These are phyloP conservation scores for Piloderma croceum DNA, from an alignment of 768 basidiomycete genomes.

Conservation along the genomic window DNA sequence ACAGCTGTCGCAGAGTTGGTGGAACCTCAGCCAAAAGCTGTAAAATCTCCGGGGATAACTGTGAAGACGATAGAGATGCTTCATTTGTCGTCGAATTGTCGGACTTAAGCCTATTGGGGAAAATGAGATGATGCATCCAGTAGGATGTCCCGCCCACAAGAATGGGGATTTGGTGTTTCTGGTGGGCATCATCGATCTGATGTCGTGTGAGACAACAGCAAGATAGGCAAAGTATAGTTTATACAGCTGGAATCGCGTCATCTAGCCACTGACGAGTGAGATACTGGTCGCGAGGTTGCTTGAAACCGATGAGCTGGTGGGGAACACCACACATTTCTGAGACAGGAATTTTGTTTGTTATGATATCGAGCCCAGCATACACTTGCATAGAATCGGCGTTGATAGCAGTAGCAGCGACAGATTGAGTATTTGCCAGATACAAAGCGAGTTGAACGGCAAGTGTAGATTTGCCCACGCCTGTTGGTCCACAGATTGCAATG, in stretches of 20 bases:
- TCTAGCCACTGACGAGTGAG: conserved; percentile 82
- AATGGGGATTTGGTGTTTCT: conserved; percentile 65
- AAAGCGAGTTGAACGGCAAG: conserved; percentile 85
- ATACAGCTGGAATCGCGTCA: conserved; percentile 72
- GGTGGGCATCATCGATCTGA: conserved; percentile 74
- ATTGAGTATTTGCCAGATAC: conserved; percentile 35
- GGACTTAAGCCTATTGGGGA: conserved; percentile 66
- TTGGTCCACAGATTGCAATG: conserved; percentile 87
- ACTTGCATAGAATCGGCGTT: conserved; percentile 99
- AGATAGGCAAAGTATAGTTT: conserved; percentile 31
- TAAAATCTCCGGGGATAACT: no score
- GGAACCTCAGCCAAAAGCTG: conserved; percentile 42
- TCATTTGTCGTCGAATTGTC: conserved; percentile 20
- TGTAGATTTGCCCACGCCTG: conserved; percentile 93
- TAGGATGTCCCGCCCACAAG: conserved; percentile 95
- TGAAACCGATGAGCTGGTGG: conserved; percentile 87
- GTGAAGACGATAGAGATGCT: not conserved
- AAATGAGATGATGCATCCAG: conserved; percentile 94
- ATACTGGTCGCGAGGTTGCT: conserved; percentile 82
- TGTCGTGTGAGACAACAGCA: no score
- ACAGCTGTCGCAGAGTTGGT: conserved; percentile 39
- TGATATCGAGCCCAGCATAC: conserved; percentile 86
- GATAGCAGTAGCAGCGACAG: conserved; percentile 65
- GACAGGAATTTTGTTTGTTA: conserved; percentile 88
- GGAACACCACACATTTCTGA: conserved; percentile 75